Conservation (phyloP, 345 rosid species). For the Eucalyptus curtisii region DNA sequence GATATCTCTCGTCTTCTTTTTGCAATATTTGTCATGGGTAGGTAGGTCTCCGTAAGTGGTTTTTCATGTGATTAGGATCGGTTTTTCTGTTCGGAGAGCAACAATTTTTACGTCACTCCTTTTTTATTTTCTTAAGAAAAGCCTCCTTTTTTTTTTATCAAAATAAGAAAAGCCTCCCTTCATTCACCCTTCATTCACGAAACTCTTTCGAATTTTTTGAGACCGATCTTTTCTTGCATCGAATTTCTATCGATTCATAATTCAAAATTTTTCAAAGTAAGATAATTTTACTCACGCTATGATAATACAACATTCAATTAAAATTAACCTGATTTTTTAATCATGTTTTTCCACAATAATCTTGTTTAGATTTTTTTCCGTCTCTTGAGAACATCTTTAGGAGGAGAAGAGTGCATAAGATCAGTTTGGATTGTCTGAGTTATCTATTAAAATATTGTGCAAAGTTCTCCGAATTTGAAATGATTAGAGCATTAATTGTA, state of each 20-base stretch:
- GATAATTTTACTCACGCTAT: neutral
- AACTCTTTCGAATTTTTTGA: neutral
- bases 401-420: neutral
- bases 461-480: neutral
- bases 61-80: neutral
- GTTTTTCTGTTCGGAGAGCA: neutral
- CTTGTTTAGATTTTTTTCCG: neutral
- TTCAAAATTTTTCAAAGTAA: rapidly evolving
- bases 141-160: no score
- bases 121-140: neutral
- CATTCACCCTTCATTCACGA: neutral
- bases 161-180: neutral
- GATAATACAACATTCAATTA: rapidly evolving
- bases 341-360: rapidly evolving
- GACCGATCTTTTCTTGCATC: neutral
- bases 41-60: neutral
- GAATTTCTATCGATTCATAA: neutral
- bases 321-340: neutral
- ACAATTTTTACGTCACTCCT: neutral
- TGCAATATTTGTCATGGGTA: neutral
- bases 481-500: neutral
- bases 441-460: neutral
- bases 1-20: neutral
- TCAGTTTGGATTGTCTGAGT: neutral
- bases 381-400: rapidly evolving